Evolutionary conservation across 352 stramenopile genomes (phyloP), one percentile per base, ranked within the genome.

Genomic region (Phytophthora pisi): DNA sequence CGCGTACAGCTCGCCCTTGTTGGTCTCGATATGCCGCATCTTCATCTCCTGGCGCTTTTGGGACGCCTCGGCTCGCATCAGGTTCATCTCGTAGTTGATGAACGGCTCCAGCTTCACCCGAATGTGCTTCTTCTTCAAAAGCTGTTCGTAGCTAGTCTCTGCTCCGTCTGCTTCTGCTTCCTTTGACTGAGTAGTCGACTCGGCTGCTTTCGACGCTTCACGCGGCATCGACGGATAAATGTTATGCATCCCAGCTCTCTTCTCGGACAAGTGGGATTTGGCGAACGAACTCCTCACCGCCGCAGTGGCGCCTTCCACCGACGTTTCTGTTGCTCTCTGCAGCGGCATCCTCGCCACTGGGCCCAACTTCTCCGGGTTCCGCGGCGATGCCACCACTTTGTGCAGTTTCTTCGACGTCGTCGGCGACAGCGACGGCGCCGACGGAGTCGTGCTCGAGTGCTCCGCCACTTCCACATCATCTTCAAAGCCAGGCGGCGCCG

Each of bases 31-130:
- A 51, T 84, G 85, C 40, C 88, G 82, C 87, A 95, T 95, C 61
- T 93, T 95, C 58, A 82, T 84, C 55, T 92, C 83, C 69, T 95
- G 83, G 3, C 83, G 80, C 60, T 92, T 95, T 59, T 95, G 83
- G 9, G 84, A 86, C 16, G 84, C 83, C 56, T 91, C 85, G 3
- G 84, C 81, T 42, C 81, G 79, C 75, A 95, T 73, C 16, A 95
- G 72, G 42, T 86, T 95, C 70, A 93, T 93, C 60, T 95, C 87
- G 30, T 90, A 95, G 63, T 92, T 95, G 24, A 88, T 71, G 45
- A 92, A 89, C 16, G 87, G 87, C 47, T 95, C 87, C 23, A 95
- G 57, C 64, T 93, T 92, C 40, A 95, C 88, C 31, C 74, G 83
- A 31, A 93, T 74, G 34, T 75, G 68, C 40, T 87, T 78, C 53